A percentile compares a stretch with the other conserved stretches of the same genome.
Conservation (phyloP, 1,139 yeast species). For the Hemisphaericaspora lyxosophila region DNA sequence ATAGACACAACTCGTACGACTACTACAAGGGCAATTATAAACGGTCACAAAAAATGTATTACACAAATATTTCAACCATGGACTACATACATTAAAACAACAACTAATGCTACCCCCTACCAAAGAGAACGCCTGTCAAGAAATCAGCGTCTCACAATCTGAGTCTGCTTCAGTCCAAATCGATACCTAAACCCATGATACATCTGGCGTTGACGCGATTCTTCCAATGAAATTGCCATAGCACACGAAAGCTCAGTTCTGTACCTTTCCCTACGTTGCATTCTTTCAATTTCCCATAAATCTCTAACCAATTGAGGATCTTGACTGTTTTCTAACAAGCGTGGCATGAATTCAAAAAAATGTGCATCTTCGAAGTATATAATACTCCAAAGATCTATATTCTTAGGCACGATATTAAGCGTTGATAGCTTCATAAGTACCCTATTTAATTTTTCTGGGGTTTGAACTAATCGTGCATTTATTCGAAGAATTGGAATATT, state of each 20-base stretch:
- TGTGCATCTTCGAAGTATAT: constrained; percentile 39
- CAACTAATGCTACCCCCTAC: neutral
- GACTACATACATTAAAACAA: too few relatives aligned
- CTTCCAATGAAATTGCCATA: constrained; percentile 12
- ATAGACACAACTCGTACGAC: too few relatives aligned
- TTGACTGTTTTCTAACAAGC: constrained; percentile 17
- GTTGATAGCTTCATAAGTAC: constrained; percentile 29
- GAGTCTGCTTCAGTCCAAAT: neutral
- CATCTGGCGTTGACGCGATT: constrained; percentile 10
- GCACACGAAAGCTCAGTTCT: constrained; percentile 12
- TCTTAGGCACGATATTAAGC: constrained; percentile 32
- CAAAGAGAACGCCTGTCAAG: too few relatives aligned
- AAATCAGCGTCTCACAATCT: neutral
- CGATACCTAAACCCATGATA: constrained; percentile 12
- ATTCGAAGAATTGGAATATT: constrained; percentile 37
- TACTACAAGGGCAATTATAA: too few relatives aligned
- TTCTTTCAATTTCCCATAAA: constrained; percentile 5
- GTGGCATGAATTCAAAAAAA: constrained; percentile 36
- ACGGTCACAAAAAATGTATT: too few relatives aligned
- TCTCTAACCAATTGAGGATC: constrained; percentile 5
- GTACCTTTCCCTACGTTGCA: constrained; percentile 6
- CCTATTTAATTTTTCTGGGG: constrained; percentile 24
- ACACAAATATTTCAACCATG: too few relatives aligned
- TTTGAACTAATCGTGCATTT: constrained; percentile 31
- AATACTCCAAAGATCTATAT: constrained; percentile 38